These are phyloP conservation scores for Dictyostelium purpureum DNA, from an alignment of 78 protist genomes.

Conservation along the genomic window DNA sequence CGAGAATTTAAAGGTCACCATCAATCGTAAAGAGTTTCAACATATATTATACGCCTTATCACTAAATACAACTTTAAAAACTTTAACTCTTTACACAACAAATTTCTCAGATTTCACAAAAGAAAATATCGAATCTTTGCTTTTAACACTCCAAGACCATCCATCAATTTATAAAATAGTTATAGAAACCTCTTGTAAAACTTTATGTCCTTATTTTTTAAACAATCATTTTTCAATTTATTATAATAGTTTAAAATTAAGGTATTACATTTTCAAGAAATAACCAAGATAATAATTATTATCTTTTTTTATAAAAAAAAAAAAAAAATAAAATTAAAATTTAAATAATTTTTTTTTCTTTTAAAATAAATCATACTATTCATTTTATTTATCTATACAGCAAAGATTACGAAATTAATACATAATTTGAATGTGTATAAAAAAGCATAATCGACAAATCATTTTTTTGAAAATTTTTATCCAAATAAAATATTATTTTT, in stretches of 20 bases:
- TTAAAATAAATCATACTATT: too few relatives aligned
- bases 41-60: not conserved
- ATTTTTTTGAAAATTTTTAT: not conserved
- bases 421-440: too few relatives aligned
- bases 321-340: too few relatives aligned
- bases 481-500: not conserved
- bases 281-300: not conserved
- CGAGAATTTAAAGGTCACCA: not conserved
- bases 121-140: not conserved
- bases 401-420: too few relatives aligned
- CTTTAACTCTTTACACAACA: not conserved
- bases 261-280: not conserved
- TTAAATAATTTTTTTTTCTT: too few relatives aligned
- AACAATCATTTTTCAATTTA: not conserved
- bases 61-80: not conserved
- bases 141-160: not conserved
- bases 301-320: not conserved
- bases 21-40: not conserved
- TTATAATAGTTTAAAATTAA: not conserved
- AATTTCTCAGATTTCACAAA: not conserved
- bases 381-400: not conserved
- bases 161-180: slow-evolving; percentile 3
- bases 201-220: slow-evolving; percentile 8
- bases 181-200: not conserved
- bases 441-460: too few relatives aligned